A percentile compares a stretch with the other conserved stretches of the same genome.
These are phyloP conservation scores for Sporothrix humicola DNA, from an alignment of 2,329 filamentous ascomycete genomes.

Conservation along the genomic window DNA sequence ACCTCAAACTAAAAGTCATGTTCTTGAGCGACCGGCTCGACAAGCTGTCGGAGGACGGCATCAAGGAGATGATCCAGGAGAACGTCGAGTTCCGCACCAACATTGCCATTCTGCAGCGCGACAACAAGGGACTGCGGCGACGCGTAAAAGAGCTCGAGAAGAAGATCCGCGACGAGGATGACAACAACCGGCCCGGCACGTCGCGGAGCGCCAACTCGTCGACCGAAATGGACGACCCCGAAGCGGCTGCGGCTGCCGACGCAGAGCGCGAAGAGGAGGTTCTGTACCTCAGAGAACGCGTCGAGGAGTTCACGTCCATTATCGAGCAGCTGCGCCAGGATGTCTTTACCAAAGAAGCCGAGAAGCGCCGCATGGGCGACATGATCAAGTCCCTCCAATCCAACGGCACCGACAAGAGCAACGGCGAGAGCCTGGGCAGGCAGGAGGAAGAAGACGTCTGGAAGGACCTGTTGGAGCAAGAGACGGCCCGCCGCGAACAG, in stretches of 20 bases:
- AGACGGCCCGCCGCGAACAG: conserved; percentile 86
- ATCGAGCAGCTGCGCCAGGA: conserved; percentile 84
- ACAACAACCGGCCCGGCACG: conserved; percentile 58
- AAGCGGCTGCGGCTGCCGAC: conserved; percentile 63
- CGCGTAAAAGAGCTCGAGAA: conserved; percentile 87
- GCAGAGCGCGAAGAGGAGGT: conserved; percentile 84
- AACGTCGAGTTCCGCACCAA: conserved; percentile 95
- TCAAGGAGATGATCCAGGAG: conserved; percentile 97
- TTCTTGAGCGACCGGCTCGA: conserved; percentile 93
- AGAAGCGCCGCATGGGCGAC: conserved; percentile 85
- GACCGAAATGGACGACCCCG: conserved; percentile 57
- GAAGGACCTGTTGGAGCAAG: conserved; percentile 92
- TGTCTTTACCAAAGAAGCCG: conserved; percentile 76
- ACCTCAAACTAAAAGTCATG: conserved; percentile 95
- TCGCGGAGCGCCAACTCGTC: conserved; percentile 62
- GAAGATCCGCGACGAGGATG: conserved; percentile 70
- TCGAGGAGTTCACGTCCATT: conserved; percentile 82
- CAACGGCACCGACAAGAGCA: conserved; percentile 57
- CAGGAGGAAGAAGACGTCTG: conserved; percentile 81
- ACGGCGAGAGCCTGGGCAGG: conserved; percentile 52
- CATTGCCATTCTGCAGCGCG: conserved; percentile 84
- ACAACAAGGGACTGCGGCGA: conserved; percentile 81
- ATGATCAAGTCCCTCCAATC: conserved; percentile 69
- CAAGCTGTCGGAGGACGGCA: conserved; percentile 90
- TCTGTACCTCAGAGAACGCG: conserved; percentile 78